Percentiles rank a stretch among this genome's conserved stretches.
Evolutionary conservation across 1,284 basidiomycete species (phyloP).

Genomic region (Ceratobasidium sp.): DNA sequence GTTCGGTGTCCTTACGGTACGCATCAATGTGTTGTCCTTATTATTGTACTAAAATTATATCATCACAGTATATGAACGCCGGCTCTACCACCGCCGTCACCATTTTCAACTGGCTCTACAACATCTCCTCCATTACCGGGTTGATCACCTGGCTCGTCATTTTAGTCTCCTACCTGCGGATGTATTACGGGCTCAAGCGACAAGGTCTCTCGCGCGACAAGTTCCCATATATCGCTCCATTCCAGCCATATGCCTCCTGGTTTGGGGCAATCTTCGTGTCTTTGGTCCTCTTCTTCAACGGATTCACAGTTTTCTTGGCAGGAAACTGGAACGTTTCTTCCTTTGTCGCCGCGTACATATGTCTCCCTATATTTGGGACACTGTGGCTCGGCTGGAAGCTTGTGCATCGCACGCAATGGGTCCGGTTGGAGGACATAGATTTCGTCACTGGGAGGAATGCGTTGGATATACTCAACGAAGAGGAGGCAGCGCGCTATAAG

Average conservation of each 20-base stretch:
- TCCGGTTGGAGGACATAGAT: slow-evolving; percentile 57
- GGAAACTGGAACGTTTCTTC: slow-evolving; percentile 54
- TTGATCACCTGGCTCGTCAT: slow-evolving; percentile 69
- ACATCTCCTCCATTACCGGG: slow-evolving; percentile 74
- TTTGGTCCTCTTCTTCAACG: slow-evolving; percentile 46
- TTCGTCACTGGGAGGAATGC: slow-evolving; percentile 57
- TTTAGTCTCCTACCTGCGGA: slow-evolving; percentile 51
- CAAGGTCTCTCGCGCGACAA: slow-evolving; percentile 58
- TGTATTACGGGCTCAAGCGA: slow-evolving; percentile 60
- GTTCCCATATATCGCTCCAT: slow-evolving; percentile 58
- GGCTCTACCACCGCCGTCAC: slow-evolving; percentile 44
- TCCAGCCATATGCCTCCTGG: slow-evolving; percentile 54
- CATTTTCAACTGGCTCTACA: slow-evolving; percentile 63
- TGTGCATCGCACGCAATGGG: slow-evolving; percentile 55
- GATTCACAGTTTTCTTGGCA: slow-evolving; percentile 56
- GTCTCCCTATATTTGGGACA: slow-evolving; percentile 56
- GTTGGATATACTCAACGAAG: slow-evolving; percentile 55
- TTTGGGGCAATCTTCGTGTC: slow-evolving; percentile 45
- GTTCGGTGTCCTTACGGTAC: slow-evolving; percentile 59
- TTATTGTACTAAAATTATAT: too few relatives aligned
- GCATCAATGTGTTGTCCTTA: slow-evolving; percentile 2
- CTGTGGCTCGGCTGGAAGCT: slow-evolving; percentile 59
- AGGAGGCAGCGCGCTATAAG: slow-evolving; percentile 33
- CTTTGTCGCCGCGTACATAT: slow-evolving; percentile 55
- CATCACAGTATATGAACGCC: slow-evolving; percentile 54